Evolutionary conservation across 139 green algal genomes (phyloP).

Genomic region (Yamagishiella unicocca): DNA sequence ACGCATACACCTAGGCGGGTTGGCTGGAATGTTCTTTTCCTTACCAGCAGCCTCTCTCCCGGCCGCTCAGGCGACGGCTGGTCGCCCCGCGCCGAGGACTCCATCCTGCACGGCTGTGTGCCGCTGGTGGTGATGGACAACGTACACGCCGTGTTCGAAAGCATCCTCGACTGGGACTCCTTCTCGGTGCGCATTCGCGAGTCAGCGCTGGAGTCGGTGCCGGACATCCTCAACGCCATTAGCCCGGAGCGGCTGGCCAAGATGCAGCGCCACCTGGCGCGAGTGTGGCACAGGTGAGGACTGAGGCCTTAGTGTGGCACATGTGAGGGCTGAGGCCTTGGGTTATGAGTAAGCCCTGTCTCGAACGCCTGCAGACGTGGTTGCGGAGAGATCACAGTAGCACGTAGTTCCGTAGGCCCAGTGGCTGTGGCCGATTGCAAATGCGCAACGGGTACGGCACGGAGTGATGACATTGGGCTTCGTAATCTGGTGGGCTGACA

Average conservation of each 20-base stretch:
- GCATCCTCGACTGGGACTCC: slow-evolving; percentile 43
- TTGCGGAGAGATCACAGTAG: too few species aligned
- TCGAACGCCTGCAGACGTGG: not conserved
- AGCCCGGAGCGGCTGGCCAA: not conserved
- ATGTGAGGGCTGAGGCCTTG: slow-evolving; percentile 19
- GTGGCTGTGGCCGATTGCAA: too few species aligned
- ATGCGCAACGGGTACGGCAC: too few species aligned
- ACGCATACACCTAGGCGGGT: too few species aligned
- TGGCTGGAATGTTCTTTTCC: too few species aligned
- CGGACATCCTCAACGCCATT: not conserved
- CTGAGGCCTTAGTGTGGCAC: too few species aligned
- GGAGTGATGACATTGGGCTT: too few species aligned
- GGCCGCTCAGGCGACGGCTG: slow-evolving; percentile 59
- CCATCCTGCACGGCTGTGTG: slow-evolving; percentile 78
- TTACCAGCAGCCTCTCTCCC: not conserved
- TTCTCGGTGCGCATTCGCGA: slow-evolving; percentile 52
- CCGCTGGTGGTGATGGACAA: slow-evolving; percentile 69
- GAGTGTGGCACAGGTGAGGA: slow-evolving; percentile 42
- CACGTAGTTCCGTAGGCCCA: too few species aligned
- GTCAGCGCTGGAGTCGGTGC: slow-evolving; percentile 10
- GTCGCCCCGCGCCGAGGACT: slow-evolving; percentile 64
- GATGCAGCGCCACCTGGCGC: slow-evolving; percentile 37
- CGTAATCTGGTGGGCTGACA: too few species aligned
- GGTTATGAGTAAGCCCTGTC: not conserved
- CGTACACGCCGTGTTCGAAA: slow-evolving; percentile 41